Base-by-base conservation (phyloP, 2,329 filamentous ascomycete genomes). In the Kalmusia sp. region DNA sequence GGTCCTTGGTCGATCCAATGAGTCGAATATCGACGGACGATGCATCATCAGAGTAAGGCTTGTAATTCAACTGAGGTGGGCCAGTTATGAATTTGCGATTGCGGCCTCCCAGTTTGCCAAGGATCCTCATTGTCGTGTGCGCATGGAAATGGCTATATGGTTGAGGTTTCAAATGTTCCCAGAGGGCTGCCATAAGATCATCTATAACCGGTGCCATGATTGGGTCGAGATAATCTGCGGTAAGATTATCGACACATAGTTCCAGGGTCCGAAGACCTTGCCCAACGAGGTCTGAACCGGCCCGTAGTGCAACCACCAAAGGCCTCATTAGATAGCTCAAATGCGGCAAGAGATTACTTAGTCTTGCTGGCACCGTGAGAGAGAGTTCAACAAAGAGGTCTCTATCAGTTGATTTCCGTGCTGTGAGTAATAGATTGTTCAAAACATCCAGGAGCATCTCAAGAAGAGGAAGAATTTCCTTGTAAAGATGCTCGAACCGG, bases 121-220 rank as follows among this genome's bases (percentile, higher is more conserved):
- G 82, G 52, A 99, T 99, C 39, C 95, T 84, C 88, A 99, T 96
- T 0, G 95, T 98, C 0, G 95, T 98, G 71, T 99, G 95, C 0
- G 96, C 91, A 69, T 98, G 93, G 74, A 97, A 96, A 73, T 99
- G 96, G 65, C 90, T 96, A 74, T 99, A 96, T 0, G 95, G 95
- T 58, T 93, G 89, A 6, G 95, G 96, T 65, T 90, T 90, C 35
- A 99, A 82, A 72, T 99, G 96, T 59, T 97, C 93, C 82, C 96
- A 99, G 1, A 99, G 82, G 1, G 93, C 93, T 40, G 92, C 95
- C 95, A 99, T 99, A 38, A 99, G 81, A 70, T 99, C 95, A 65
- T 99, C 93, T 74, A 99, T 98, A 22, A 98, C 96, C 0, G 95
- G 96, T 2, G 93, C 92, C 93, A 99, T 99, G 66, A 99, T 98